phyloP scores from a whole-genome alignment of 1,284 basidiomycete genomes.

The Trichosporon coremiiforme region DNA sequence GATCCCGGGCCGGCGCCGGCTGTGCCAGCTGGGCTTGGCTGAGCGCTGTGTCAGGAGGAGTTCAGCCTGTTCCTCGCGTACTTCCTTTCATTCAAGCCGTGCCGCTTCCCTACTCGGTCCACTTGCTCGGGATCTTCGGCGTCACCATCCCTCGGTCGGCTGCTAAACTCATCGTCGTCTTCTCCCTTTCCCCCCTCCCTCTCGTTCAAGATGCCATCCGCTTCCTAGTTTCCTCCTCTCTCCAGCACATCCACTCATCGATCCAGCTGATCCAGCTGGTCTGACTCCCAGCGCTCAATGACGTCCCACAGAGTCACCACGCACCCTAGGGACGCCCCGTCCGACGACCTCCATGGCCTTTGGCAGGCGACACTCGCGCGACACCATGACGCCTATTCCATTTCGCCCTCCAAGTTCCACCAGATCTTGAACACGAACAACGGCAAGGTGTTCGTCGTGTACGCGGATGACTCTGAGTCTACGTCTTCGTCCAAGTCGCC shows the following conservation, averaged over 20 bases:
- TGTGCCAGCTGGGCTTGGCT: too few relatives aligned
- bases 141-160: not conserved
- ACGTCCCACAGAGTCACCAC: not conserved
- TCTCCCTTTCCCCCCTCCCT: not conserved
- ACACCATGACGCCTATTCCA: constrained; percentile 25
- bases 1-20: too few relatives aligned
- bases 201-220: not conserved
- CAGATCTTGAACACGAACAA: constrained; percentile 24
- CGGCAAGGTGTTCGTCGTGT: constrained; percentile 26
- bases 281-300: not conserved
- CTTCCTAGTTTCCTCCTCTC: not conserved
- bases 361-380: constrained; percentile 21
- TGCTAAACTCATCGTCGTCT: not conserved
- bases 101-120: not conserved
- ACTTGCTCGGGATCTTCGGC: not conserved
- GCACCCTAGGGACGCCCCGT: not conserved
- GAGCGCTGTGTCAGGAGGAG: too few relatives aligned
- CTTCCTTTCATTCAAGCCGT: not conserved
- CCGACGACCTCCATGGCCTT: constrained; percentile 24
- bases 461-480: not conserved
- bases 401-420: constrained; percentile 27
- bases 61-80: too few relatives aligned
- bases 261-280: not conserved
- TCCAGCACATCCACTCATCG: not conserved
- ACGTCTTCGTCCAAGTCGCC: not conserved